Evolutionary conservation across 768 basidiomycete genomes (phyloP), one percentile per base, ranked within the genome.

Genomic region (Kwoniella botswanensis): DNA sequence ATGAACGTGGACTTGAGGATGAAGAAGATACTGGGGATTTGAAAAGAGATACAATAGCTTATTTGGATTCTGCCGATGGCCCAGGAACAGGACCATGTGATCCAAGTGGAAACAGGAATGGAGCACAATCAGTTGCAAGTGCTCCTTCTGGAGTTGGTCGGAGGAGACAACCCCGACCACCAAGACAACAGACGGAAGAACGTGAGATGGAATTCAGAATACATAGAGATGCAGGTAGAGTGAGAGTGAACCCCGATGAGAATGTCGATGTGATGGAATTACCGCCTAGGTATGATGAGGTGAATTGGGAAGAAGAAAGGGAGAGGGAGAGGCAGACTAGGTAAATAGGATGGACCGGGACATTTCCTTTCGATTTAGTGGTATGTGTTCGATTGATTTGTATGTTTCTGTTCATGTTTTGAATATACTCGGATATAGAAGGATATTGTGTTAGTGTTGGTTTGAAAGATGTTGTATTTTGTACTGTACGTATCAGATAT

Each of bases 261-360:
- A 57, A 53, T 4, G 29, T 11, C 21, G 29, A 65, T 9, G 74
- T 74, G 18, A 24, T 79, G 53, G 79, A 81, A 50, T 64, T 81
- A 21, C 79, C 79, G 26, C 79, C 79, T 13, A 67, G 79, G 62
- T 81, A 81, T 59, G 79, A 81, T 26, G 78, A 81, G 63, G 44
- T 81, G 53, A 61, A 79, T 29, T 81, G 78, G 79, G 77, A 74
- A 10, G 74, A 69, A 29, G 69, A 69, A 54, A 29, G 58, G 56
- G 62, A 52, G 64, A 57, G 63, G 55, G 57, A 70, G 24, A 59
- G 65, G 13, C 43, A 57, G 59, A 67, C 58, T 59, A 60, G 61
- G 43, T 54, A 59, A 57, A n/a, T 18, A 4, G 24, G 9, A 35
- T 29, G 55, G 15, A 22, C 13, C 21, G 13, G 55, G 55, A 57